A percentile compares a stretch with the other conserved stretches of the same genome.
These are phyloP conservation scores for Piper longum DNA, from an alignment of 164 flowering plant species.

Conservation along the genomic window DNA sequence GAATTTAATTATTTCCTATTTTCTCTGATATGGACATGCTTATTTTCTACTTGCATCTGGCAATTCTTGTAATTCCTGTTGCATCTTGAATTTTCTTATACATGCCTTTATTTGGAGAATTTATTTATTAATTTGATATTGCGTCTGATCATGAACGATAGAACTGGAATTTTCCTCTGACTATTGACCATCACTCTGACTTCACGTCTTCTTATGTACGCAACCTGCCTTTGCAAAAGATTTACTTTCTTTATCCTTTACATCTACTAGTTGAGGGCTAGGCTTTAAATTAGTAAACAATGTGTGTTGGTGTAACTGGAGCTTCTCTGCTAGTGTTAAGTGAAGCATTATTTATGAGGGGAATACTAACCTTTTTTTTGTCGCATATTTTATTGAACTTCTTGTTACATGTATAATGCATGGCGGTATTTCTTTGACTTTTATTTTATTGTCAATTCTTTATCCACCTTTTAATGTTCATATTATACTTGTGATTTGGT, in stretches of 20 bases:
- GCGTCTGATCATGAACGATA: no score
- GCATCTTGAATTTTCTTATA: neutral
- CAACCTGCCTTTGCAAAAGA: neutral
- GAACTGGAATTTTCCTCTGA: no score
- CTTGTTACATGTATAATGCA: neutral
- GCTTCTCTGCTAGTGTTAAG: neutral
- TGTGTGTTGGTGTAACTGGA: neutral
- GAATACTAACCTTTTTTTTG: neutral
- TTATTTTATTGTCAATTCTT: neutral
- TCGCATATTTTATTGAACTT: no score
- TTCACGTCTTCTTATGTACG: no score
- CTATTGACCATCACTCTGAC: no score
- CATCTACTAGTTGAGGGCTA: neutral
- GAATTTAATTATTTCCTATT: neutral
- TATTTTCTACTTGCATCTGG: neutral
- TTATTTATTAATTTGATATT: no score
- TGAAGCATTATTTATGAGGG: neutral
- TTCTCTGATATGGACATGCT: neutral
- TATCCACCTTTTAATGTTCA: neutral
- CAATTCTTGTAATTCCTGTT: no score
- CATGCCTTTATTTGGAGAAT: no score
- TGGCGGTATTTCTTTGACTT: neutral
- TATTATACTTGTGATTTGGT: conserved; percentile 8
- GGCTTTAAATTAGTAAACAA: neutral
- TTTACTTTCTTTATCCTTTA: neutral